phyloP scores from a whole-genome alignment of 495 filamentous ascomycete genomes.

The Melanomma pulvis-pyrius region DNA sequence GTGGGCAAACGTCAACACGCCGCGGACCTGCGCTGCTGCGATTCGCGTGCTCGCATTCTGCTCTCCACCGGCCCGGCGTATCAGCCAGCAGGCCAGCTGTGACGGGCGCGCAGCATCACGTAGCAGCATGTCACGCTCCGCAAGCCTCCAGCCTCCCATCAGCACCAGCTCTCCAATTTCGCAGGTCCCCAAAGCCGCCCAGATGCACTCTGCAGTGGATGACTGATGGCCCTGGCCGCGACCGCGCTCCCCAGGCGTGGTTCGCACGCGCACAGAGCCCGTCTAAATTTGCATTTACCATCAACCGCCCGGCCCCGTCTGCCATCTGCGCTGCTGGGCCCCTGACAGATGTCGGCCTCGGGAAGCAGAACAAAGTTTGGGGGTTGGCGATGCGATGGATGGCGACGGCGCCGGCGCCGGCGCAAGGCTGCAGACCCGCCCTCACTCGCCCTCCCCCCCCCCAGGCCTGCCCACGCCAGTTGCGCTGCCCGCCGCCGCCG shows the following conservation, averaged over 20 bases:
- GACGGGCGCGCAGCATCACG: not conserved
- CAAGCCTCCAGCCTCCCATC: not conserved
- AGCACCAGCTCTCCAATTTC: not conserved
- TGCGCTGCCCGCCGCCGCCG: conserved; percentile 20
- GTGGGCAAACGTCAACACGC: not conserved
- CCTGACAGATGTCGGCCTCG: conserved; percentile 30
- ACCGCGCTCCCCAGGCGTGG: conserved; percentile 23
- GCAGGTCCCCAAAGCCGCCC: not conserved
- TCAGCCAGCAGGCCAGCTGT: too few species aligned
- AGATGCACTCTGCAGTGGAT: not conserved
- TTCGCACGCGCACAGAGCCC: conserved; percentile 19
- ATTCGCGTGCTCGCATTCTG: too few species aligned
- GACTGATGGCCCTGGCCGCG: conserved; percentile 10
- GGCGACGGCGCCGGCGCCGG: conserved; percentile 8
- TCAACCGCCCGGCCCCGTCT: conserved; percentile 9
- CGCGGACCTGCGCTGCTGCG: not conserved
- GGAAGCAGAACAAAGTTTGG: not conserved
- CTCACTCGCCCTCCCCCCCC: not conserved
- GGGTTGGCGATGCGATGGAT: not conserved
- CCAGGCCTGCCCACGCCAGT: conserved; percentile 3
- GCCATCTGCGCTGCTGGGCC: conserved; percentile 20
- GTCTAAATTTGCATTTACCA: conserved; percentile 27
- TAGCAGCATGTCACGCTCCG: not conserved
- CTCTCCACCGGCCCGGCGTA: too few species aligned
- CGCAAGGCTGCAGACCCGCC: conserved; percentile 12